phyloP scores from a whole-genome alignment of 1,284 basidiomycete species.

The Coniferiporia weirii region DNA sequence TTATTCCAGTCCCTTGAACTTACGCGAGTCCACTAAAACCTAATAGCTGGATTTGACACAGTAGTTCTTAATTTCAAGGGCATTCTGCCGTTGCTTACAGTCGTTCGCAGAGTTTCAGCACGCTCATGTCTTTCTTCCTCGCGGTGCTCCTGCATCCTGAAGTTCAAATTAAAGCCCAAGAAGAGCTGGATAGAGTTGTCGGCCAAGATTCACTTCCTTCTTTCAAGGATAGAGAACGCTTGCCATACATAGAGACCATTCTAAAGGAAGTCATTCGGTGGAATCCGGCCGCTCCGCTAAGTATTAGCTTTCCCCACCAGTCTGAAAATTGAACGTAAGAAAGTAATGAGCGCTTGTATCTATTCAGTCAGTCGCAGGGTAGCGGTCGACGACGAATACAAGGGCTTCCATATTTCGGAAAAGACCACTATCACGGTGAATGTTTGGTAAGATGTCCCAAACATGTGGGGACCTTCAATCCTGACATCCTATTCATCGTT shows the following conservation, averaged over 20 bases:
- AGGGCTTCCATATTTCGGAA: constrained; percentile 1
- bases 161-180: constrained; percentile 34
- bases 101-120: constrained; percentile 40
- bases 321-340: background rate
- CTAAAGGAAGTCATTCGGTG: constrained; percentile 41
- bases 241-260: constrained; percentile 38
- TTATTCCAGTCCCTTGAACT: background rate
- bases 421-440: background rate
- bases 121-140: constrained; percentile 40
- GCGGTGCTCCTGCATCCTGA: constrained; percentile 36
- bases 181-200: constrained; percentile 37
- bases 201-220: constrained; percentile 35
- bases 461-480: constrained; percentile 11
- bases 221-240: constrained; percentile 32
- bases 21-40: constrained; percentile 19
- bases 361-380: background rate
- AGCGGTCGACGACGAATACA: constrained; percentile 8
- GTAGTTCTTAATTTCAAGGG: background rate
- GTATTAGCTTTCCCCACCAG: constrained; percentile 12
- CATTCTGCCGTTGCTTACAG: no score
- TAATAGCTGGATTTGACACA: background rate
- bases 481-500: constrained; percentile 17
- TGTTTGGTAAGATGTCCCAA: background rate
- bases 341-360: background rate
- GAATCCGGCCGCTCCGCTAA: constrained; percentile 27